Percentiles rank a stretch among this genome's conserved stretches.
Conservation (phyloP, 441 rosid species). For the Erodium trifolium region DNA sequence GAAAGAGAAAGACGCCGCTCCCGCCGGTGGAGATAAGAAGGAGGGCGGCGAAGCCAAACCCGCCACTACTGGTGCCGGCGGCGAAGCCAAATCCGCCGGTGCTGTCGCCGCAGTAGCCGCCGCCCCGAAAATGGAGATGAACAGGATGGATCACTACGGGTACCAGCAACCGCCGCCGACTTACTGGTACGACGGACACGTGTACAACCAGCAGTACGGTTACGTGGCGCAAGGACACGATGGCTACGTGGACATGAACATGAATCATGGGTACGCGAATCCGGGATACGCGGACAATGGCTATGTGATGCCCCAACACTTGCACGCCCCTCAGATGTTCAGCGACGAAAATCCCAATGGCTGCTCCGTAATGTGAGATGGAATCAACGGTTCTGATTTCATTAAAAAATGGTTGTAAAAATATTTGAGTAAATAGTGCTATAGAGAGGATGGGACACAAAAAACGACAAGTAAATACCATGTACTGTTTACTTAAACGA, state of each 20-base stretch:
- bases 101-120: slow-evolving; percentile 25
- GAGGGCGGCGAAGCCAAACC: slow-evolving; percentile 18
- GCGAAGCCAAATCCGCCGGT: slow-evolving; percentile 5
- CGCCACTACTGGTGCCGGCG: too few relatives aligned
- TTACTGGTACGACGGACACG: slow-evolving; percentile 31
- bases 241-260: not conserved
- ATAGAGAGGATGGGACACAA: too few relatives aligned
- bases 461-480: too few relatives aligned
- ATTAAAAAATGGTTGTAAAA: not conserved
- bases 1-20: not conserved
- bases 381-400: not conserved
- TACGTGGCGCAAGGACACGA: slow-evolving; percentile 20
- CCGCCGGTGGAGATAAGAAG: slow-evolving; percentile 25
- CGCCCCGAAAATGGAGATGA: slow-evolving; percentile 43
- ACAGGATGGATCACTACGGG: slow-evolving; percentile 48
- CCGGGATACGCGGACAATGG: slow-evolving; percentile 24
- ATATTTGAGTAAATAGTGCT: too few relatives aligned
- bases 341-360: slow-evolving; percentile 46
- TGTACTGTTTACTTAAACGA: too few relatives aligned
- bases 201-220: slow-evolving; percentile 27
- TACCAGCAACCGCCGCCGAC: slow-evolving; percentile 29
- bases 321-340: slow-evolving; percentile 18
- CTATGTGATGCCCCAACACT: slow-evolving; percentile 16
- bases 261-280: not conserved
- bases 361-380: slow-evolving; percentile 38